phyloP scores from a whole-genome alignment of 805 yeast genomes.

The Pichia manshurica region DNA sequence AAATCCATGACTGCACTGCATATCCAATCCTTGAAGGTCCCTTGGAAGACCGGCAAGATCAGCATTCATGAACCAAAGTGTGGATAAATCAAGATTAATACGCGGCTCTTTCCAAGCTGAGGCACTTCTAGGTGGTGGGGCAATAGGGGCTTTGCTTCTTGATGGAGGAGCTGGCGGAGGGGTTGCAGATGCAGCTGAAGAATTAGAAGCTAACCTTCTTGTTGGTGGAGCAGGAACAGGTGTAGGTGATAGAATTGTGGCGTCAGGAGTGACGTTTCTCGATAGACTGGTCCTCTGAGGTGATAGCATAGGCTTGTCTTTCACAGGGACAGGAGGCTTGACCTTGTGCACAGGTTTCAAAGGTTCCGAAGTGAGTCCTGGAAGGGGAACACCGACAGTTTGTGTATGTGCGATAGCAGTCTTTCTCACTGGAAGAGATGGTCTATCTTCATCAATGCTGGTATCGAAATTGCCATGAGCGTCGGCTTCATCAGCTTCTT shows the following conservation, averaged over 20 bases:
- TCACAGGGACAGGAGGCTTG: slow-evolving; percentile 9
- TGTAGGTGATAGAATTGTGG: neutral
- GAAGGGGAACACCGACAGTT: slow-evolving; percentile 9
- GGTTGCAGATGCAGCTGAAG: slow-evolving; percentile 3
- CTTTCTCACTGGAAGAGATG: slow-evolving; percentile 23
- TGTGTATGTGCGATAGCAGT: slow-evolving; percentile 1
- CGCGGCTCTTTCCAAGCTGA: slow-evolving; percentile 32
- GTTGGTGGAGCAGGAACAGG: slow-evolving; percentile 10
- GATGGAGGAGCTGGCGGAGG: slow-evolving; percentile 14
- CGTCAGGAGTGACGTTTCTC: neutral
- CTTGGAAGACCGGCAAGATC: slow-evolving; percentile 31
- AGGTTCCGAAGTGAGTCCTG: slow-evolving; percentile 5
- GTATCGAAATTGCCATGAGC: slow-evolving; percentile 3
- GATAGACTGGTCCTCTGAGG: neutral
- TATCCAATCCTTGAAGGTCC: slow-evolving; percentile 34
- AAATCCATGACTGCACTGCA: slow-evolving; percentile 27
- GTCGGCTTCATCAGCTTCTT: neutral
- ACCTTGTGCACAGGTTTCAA: slow-evolving; percentile 4
- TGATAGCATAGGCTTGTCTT: slow-evolving; percentile 13
- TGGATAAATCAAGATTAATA: slow-evolving; percentile 37
- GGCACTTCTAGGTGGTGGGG: slow-evolving; percentile 32
- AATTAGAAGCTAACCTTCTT: neutral
- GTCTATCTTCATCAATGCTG: slow-evolving; percentile 24
- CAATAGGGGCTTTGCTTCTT: slow-evolving; percentile 24
- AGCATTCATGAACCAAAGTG: slow-evolving; percentile 43